These are phyloP conservation scores for Saussurea involucrata DNA, from an alignment of 129 eudicot species.

Conservation along the genomic window DNA sequence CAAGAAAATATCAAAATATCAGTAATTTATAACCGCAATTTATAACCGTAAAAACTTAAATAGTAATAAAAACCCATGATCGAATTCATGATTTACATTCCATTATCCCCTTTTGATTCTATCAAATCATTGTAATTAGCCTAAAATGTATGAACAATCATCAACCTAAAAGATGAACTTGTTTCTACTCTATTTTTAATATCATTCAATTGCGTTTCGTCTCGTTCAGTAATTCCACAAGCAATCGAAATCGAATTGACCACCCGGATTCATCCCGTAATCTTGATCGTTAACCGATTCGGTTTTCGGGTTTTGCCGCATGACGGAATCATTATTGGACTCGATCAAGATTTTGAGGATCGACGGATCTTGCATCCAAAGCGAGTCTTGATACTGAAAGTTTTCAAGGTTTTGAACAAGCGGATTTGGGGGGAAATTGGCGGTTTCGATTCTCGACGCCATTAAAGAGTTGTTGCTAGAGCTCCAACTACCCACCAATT, in stretches of 20 bases:
- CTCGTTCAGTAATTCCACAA: slow-evolving; percentile 64
- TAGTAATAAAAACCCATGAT: slow-evolving; percentile 20
- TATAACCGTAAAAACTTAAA: background rate
- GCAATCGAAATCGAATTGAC: slow-evolving; percentile 52
- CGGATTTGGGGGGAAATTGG: slow-evolving; percentile 10
- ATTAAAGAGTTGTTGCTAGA: background rate
- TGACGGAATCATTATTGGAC: slow-evolving; percentile 19
- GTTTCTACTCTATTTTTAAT: slow-evolving; percentile 4
- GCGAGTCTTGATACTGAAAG: slow-evolving; percentile 38
- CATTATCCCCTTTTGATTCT: slow-evolving; percentile 24
- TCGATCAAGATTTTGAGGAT: slow-evolving; percentile 42
- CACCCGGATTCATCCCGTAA: slow-evolving; percentile 28
- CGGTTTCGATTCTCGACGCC: slow-evolving; percentile 18
- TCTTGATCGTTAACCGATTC: slow-evolving; percentile 45
- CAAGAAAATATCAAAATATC: background rate
- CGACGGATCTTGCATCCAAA: slow-evolving; percentile 60
- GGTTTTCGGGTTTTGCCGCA: slow-evolving; percentile 21
- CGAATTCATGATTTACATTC: slow-evolving; percentile 26
- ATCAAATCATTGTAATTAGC: slow-evolving; percentile 29
- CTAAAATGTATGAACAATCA: slow-evolving; percentile 28
- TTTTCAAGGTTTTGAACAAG: slow-evolving; percentile 24
- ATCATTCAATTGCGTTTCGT: background rate
- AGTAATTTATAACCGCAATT: background rate
- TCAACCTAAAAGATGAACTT: slow-evolving; percentile 13
- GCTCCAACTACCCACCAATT: slow-evolving; percentile 32